Percentiles rank a stretch among this genome's conserved stretches.
Evolutionary conservation across 2,329 filamentous ascomycete species (phyloP).

Genomic region (Penicillium sp.): DNA sequence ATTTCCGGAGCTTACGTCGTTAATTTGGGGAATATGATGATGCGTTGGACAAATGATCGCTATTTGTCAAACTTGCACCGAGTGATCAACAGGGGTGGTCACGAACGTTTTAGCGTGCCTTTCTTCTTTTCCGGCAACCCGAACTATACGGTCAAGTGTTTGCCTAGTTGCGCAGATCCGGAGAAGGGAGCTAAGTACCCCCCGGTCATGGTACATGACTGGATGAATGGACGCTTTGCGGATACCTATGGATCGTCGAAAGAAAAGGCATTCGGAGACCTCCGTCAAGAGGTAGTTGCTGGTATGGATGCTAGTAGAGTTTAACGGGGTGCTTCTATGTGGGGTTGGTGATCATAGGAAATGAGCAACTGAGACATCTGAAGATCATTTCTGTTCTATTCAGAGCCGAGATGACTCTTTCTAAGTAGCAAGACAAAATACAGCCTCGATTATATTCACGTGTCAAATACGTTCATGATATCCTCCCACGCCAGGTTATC

Average conservation of each 20-base stretch:
- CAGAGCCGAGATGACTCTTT: not conserved
- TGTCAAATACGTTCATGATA: constrained; percentile 1
- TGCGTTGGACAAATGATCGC: constrained; percentile 33
- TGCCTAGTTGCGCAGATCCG: constrained; percentile 23
- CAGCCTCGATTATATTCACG: not conserved
- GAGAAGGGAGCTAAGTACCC: constrained; percentile 21
- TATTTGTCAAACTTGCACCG: constrained; percentile 35
- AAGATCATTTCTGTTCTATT: constrained; percentile 2
- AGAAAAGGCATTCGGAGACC: constrained; percentile 20
- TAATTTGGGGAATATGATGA: constrained; percentile 37
- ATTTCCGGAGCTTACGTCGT: constrained; percentile 32
- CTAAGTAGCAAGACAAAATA: not conserved
- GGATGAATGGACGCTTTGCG: constrained; percentile 28
- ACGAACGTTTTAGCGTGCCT: constrained; percentile 31
- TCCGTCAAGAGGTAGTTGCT: constrained; percentile 12
- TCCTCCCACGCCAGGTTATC: constrained; percentile 5
- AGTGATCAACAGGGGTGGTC: constrained; percentile 31
- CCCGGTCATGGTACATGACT: constrained; percentile 29
- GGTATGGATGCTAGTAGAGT: not conserved
- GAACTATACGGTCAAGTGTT: constrained; percentile 29
- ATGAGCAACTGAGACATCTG: not conserved
- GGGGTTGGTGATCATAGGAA: not conserved
- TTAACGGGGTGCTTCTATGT: not conserved
- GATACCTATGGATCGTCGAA: constrained; percentile 26
- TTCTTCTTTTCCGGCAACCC: constrained; percentile 35